These are phyloP conservation scores for Ochetophila trinervis DNA, from an alignment of 306 rosid genomes.

Conservation along the genomic window DNA sequence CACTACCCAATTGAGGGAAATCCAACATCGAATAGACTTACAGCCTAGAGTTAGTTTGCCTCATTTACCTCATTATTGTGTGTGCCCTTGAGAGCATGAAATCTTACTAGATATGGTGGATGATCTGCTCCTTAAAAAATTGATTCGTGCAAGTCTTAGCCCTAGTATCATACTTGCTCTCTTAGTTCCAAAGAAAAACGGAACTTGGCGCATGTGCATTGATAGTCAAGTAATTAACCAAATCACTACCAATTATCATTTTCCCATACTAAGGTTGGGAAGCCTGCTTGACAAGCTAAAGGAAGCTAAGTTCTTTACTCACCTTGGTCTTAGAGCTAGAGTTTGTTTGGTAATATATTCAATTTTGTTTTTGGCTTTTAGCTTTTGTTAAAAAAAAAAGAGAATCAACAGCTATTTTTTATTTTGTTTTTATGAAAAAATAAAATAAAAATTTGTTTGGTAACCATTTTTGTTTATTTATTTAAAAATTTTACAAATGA, in stretches of 20 bases:
- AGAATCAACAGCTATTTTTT: too few relatives aligned
- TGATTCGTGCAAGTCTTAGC: background rate
- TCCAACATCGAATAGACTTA: background rate
- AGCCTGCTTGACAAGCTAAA: background rate
- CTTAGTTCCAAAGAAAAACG: background rate
- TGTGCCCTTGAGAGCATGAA: background rate
- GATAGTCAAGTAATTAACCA: background rate
- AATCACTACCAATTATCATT: background rate
- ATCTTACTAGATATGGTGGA: background rate
- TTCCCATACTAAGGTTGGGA: background rate
- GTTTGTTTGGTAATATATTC: too few relatives aligned
- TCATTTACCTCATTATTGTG: background rate
- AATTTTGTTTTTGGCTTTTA: too few relatives aligned
- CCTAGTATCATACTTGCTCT: background rate
- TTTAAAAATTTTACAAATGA: too few relatives aligned
- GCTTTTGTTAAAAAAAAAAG: too few relatives aligned
- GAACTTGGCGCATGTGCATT: background rate
- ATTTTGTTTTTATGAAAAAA: too few relatives aligned
- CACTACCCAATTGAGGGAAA: background rate
- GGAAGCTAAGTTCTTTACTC: background rate
- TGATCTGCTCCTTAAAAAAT: background rate
- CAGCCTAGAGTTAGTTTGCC: background rate
- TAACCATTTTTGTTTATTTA: too few relatives aligned
- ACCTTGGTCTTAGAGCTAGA: background rate
- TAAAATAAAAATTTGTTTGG: too few relatives aligned